A percentile compares a stretch with the other conserved stretches of the same genome.
These are phyloP conservation scores for Arthrobotrys entomopaga DNA, from an alignment of 2,329 filamentous ascomycete genomes.

Conservation along the genomic window DNA sequence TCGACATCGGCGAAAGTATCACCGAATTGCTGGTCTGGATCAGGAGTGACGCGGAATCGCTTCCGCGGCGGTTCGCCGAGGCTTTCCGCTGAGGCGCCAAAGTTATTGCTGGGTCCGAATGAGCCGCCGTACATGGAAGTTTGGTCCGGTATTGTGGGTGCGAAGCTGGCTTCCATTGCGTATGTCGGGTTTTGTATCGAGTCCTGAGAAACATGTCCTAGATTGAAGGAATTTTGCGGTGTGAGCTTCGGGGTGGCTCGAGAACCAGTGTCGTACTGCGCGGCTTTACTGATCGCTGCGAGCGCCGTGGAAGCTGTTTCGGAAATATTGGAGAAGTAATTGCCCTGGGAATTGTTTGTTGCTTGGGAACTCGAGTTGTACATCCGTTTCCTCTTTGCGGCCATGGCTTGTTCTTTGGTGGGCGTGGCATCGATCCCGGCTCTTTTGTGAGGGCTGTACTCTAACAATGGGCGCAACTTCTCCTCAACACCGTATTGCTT, in stretches of 20 bases:
- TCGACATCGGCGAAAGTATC: conserved; percentile 42
- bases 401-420: conserved; percentile 99
- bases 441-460: conserved; percentile 79
- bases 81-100: conserved; percentile 35
- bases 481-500: conserved; percentile 82
- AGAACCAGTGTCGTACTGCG: conserved; percentile 62
- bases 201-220: conserved; percentile 28
- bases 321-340: conserved; percentile 97
- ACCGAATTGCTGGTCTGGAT: conserved; percentile 64
- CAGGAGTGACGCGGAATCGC: conserved; percentile 40
- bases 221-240: conserved; percentile 49
- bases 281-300: conserved; percentile 94
- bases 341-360: conserved; percentile 76
- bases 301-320: conserved; percentile 91
- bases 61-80: conserved; percentile 50
- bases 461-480: conserved; percentile 76
- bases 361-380: conserved; percentile 82
- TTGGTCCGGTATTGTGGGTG: conserved; percentile 53
- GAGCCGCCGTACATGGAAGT: conserved; percentile 47
- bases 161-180: conserved; percentile 48
- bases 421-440: conserved; percentile 88
- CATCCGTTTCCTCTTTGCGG: conserved; percentile 88
- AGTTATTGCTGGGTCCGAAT: conserved; percentile 42
- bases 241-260: conserved; percentile 45
- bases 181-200: conserved; percentile 38